phyloP scores from a whole-genome alignment of 768 basidiomycete genomes.

The Lentinula sp. region DNA sequence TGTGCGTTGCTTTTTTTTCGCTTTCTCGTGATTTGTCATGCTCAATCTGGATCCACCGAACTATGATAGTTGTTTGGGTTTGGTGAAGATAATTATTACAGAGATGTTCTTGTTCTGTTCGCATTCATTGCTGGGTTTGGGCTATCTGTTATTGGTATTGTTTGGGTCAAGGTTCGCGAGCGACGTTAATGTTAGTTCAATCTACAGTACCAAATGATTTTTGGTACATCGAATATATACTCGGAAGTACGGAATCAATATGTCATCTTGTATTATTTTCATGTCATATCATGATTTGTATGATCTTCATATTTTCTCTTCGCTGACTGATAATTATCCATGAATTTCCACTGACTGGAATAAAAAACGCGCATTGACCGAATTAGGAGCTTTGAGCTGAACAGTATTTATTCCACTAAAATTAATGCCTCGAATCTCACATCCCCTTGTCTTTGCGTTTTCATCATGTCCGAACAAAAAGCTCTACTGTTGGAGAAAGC shows the following conservation, averaged over 20 bases:
- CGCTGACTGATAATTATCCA: no score
- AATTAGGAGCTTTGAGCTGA: no score
- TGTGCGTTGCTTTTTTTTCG: conserved; percentile 32
- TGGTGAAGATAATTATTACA: conserved; percentile 72
- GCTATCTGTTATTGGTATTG: conserved; percentile 61
- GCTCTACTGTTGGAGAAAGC: not conserved
- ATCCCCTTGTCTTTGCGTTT: not conserved
- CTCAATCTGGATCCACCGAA: conserved; percentile 1
- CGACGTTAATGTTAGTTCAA: conserved; percentile 37
- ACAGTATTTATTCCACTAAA: no score
- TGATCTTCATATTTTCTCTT: no score
- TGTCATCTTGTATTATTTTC: no score
- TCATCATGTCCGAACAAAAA: not conserved
- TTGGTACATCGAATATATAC: no score
- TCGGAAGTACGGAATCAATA: no score
- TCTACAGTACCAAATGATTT: no score
- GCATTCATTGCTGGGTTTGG: conserved; percentile 82
- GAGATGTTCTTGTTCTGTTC: conserved; percentile 83
- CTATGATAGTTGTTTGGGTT: conserved; percentile 76
- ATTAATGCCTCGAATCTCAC: no score
- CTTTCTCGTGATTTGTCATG: not conserved
- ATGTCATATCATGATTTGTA: no score
- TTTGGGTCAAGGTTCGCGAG: conserved; percentile 77
- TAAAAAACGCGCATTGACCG: no score
- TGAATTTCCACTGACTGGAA: no score